phyloP scores from a whole-genome alignment of 768 basidiomycete species.

The Hygrophorus russula region DNA sequence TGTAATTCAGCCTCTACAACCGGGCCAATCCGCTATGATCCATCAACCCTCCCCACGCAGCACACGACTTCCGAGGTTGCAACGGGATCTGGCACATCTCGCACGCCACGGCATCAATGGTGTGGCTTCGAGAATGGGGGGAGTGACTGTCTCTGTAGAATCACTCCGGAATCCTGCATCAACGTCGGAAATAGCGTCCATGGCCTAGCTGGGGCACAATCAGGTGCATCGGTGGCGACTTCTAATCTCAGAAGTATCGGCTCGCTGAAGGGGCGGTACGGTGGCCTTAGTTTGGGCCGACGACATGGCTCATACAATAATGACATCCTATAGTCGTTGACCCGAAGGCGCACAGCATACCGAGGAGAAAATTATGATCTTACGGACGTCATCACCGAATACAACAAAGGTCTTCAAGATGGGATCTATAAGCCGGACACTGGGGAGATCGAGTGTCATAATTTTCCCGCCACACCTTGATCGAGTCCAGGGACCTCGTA shows the following conservation, averaged over 20 bases:
- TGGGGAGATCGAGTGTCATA: no score
- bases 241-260: constrained; percentile 55
- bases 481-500: no score
- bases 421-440: no score
- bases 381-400: no score
- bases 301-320: constrained; percentile 20
- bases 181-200: constrained; percentile 50
- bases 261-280: constrained; percentile 64
- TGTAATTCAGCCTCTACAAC: constrained; percentile 41
- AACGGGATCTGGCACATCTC: constrained; percentile 71
- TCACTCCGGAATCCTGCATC: constrained; percentile 71
- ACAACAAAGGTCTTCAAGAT: no score
- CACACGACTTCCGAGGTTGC: constrained; percentile 27
- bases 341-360: no score
- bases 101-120: constrained; percentile 77
- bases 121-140: constrained; percentile 57
- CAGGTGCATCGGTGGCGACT: constrained; percentile 48
- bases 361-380: no score
- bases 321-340: no score
- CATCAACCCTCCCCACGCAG: constrained; percentile 31
- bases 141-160: constrained; percentile 46
- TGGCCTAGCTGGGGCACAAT: constrained; percentile 27
- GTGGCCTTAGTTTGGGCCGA: constrained; percentile 61
- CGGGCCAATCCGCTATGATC: constrained; percentile 32
- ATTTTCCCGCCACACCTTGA: no score